These are phyloP conservation scores for Linnemannia zychae DNA, from an alignment of 192 early-diverging fungal genomes.

Conservation along the genomic window DNA sequence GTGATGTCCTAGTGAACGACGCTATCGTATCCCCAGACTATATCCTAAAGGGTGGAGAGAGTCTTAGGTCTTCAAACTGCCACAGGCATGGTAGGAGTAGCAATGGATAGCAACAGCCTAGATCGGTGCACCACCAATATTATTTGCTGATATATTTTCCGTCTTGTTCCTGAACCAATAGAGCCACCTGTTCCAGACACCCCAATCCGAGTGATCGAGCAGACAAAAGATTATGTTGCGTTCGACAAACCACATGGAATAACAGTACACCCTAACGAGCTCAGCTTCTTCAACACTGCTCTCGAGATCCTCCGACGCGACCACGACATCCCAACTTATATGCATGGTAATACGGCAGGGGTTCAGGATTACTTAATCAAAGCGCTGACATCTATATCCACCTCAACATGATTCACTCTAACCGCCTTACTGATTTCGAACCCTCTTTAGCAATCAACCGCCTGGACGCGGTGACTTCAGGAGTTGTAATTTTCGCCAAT, in stretches of 20 bases:
- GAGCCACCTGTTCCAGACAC: slow-evolving; percentile 46
- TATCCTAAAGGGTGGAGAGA: slow-evolving; percentile 43
- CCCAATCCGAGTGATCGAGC: slow-evolving; percentile 35
- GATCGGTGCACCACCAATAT: not conserved
- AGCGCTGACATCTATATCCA: not conserved
- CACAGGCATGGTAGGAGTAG: slow-evolving; percentile 41
- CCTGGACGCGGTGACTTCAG: slow-evolving; percentile 44
- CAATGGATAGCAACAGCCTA: too few relatives aligned
- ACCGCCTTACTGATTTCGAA: not conserved
- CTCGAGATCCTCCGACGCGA: slow-evolving; percentile 48
- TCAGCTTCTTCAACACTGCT: slow-evolving; percentile 45
- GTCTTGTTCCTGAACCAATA: not conserved
- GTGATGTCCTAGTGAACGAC: slow-evolving; percentile 48
- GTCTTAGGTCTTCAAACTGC: slow-evolving; percentile 42
- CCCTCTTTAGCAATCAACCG: slow-evolving; percentile 33
- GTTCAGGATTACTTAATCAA: not conserved
- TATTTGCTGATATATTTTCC: not conserved
- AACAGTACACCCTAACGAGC: slow-evolving; percentile 54
- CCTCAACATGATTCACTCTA: not conserved
- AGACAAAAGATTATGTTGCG: slow-evolving; percentile 37
- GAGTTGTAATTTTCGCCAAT: slow-evolving; percentile 52
- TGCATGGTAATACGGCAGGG: slow-evolving; percentile 41
- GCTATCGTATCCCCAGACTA: slow-evolving; percentile 29
- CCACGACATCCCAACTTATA: slow-evolving; percentile 43
- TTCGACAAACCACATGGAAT: slow-evolving; percentile 54